A percentile compares a stretch with the other conserved stretches of the same genome.
Conservation (phyloP, 2,329 filamentous ascomycete genomes). For the Amauroascus niger region DNA sequence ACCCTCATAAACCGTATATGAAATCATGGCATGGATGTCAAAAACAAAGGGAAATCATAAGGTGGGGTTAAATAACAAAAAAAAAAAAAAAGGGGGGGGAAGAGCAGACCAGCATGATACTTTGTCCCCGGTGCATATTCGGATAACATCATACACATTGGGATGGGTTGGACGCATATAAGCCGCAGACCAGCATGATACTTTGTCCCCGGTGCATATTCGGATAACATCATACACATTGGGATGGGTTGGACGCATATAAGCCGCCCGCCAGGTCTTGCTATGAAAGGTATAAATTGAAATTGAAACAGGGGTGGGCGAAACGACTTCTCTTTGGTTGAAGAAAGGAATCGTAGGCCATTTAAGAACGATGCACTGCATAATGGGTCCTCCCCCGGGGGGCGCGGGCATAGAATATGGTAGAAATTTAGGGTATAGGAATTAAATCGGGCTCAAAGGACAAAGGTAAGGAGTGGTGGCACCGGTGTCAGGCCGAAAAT, state of each 20-base stretch:
- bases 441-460: background rate
- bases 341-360: background rate
- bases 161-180: slow-evolving; percentile 6
- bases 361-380: background rate
- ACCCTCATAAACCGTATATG: background rate
- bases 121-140: background rate
- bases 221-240: background rate
- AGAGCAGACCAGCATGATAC: background rate
- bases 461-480: background rate
- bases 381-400: background rate
- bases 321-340: background rate
- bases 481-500: background rate
- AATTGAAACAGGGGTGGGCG: background rate
- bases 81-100: background rate
- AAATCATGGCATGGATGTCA: background rate
- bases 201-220: background rate
- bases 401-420: background rate
- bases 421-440: background rate
- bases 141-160: background rate
- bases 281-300: background rate
- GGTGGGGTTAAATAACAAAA: background rate
- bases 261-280: slow-evolving; percentile 6
- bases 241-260: slow-evolving; percentile 9
- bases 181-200: background rate
- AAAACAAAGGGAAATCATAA: background rate